Conservation (phyloP, 2,329 filamentous ascomycete species). For the Claviceps humidiphila region DNA sequence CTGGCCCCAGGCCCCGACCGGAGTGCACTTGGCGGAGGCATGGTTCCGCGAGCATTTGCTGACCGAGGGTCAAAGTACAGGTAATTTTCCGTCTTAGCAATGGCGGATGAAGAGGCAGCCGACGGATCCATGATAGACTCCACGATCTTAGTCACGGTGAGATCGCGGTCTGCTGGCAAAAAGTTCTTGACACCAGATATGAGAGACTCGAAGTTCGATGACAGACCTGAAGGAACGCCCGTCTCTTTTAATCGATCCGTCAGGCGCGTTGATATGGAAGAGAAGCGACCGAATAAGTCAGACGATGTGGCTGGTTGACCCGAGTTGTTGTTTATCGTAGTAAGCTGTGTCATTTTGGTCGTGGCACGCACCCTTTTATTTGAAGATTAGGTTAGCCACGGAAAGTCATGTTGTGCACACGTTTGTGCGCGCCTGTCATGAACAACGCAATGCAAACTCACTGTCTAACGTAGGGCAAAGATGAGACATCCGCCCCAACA, state of each 20-base stretch:
- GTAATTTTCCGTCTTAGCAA: conserved; percentile 92
- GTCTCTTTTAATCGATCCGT: conserved; percentile 92
- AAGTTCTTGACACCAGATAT: conserved; percentile 97
- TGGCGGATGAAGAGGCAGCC: conserved; percentile 77
- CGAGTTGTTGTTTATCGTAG: conserved; percentile 62
- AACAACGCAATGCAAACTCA: conserved; percentile 27
- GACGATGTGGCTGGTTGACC: conserved; percentile 47
- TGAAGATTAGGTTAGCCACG: background rate
- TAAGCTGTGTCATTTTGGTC: conserved; percentile 96
- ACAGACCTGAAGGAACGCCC: conserved; percentile 53
- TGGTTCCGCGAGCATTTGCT: conserved; percentile 81
- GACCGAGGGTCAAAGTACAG: conserved; percentile 94
- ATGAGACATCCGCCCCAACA: conserved; percentile 62
- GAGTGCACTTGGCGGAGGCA: conserved; percentile 63
- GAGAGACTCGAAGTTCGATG: conserved; percentile 80
- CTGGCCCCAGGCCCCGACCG: conserved; percentile 28
- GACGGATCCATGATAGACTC: conserved; percentile 96
- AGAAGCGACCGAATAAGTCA: conserved; percentile 88
- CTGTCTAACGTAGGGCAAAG: conserved; percentile 78
- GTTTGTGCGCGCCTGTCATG: background rate
- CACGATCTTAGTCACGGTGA: conserved; percentile 94
- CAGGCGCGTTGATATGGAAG: conserved; percentile 76
- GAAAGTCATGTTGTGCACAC: background rate
- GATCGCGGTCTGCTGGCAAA: conserved; percentile 85
- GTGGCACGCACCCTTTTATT: conserved; percentile 65